phyloP scores from a whole-genome alignment of 805 yeast genomes.

The Yarrowia keelungensis region DNA sequence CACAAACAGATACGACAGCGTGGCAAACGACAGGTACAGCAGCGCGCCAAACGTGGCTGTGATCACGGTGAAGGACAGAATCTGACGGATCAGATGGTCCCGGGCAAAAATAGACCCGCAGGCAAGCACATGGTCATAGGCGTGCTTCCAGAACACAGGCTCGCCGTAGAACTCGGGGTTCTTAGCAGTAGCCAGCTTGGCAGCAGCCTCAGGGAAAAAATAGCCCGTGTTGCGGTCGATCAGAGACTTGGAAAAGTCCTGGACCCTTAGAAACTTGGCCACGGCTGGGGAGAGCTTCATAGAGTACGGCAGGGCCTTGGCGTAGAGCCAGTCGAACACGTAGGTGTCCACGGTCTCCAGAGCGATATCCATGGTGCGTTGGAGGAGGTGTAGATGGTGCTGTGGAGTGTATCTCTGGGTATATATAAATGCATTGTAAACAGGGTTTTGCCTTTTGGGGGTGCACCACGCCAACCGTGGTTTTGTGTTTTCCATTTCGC shows the following conservation, averaged over 20 bases:
- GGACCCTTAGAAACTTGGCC: constrained; percentile 31
- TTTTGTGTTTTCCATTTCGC: neutral
- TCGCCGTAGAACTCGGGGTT: constrained; percentile 63
- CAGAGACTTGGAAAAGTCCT: constrained; percentile 17
- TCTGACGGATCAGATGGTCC: constrained; percentile 74
- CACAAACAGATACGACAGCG: constrained; percentile 74
- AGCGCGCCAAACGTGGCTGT: constrained; percentile 86
- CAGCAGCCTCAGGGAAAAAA: constrained; percentile 24
- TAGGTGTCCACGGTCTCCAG: constrained; percentile 80
- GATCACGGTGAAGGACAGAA: constrained; percentile 66
- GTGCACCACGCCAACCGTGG: neutral
- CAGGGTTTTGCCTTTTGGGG: constrained; percentile 20
- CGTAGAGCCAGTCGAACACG: constrained; percentile 75
- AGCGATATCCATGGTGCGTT: constrained; percentile 79
- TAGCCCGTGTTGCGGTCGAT: constrained; percentile 28
- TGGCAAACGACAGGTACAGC: constrained; percentile 78
- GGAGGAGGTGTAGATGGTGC: neutral
- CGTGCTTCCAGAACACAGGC: constrained; percentile 65
- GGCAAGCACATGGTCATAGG: constrained; percentile 52
- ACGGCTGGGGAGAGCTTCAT: constrained; percentile 19
- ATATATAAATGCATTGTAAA: constrained; percentile 11
- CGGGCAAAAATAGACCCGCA: constrained; percentile 75
- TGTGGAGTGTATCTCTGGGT: neutral
- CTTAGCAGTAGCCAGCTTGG: constrained; percentile 17
- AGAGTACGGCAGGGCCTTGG: constrained; percentile 63